Evolutionary conservation across 2,329 filamentous ascomycete genomes (phyloP).

Genomic region (Aotearoamyces nothofagi): DNA sequence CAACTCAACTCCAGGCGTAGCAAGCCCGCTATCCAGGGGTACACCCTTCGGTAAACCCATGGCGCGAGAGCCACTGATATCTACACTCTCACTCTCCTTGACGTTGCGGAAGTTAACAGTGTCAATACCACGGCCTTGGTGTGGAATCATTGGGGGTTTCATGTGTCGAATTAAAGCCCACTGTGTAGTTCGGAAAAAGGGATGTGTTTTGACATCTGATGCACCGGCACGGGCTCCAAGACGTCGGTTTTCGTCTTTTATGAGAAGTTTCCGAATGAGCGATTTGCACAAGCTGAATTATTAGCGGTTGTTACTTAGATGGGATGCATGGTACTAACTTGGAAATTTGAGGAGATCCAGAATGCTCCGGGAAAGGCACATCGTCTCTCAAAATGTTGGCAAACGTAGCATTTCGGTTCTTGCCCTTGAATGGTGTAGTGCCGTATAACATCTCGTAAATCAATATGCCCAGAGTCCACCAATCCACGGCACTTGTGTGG

Average conservation of each 20-base stretch:
- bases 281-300: constrained; percentile 75
- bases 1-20: constrained; percentile 70
- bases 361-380: constrained; percentile 86
- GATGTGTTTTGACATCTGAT: constrained; percentile 89
- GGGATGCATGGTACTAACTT: constrained; percentile 47
- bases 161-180: constrained; percentile 96
- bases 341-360: constrained; percentile 70
- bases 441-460: constrained; percentile 99
- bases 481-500: constrained; percentile 95
- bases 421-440: constrained; percentile 97
- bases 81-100: constrained; percentile 91
- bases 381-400: constrained; percentile 94
- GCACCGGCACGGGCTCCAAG: constrained; percentile 88
- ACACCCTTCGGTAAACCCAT: constrained; percentile 53
- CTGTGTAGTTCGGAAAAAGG: constrained; percentile 90
- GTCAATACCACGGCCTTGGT: constrained; percentile 79
- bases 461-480: constrained; percentile 96
- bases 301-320: constrained; percentile 13
- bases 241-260: constrained; percentile 92
- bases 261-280: constrained; percentile 86
- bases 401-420: constrained; percentile 96
- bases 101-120: constrained; percentile 96
- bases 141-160: constrained; percentile 93
- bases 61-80: constrained; percentile 47
- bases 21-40: constrained; percentile 69